A percentile compares a stretch with the other conserved stretches of the same genome.
These are phyloP conservation scores for Linnemannia hyalina DNA, from an alignment of 192 early-diverging fungal genomes.

Conservation along the genomic window DNA sequence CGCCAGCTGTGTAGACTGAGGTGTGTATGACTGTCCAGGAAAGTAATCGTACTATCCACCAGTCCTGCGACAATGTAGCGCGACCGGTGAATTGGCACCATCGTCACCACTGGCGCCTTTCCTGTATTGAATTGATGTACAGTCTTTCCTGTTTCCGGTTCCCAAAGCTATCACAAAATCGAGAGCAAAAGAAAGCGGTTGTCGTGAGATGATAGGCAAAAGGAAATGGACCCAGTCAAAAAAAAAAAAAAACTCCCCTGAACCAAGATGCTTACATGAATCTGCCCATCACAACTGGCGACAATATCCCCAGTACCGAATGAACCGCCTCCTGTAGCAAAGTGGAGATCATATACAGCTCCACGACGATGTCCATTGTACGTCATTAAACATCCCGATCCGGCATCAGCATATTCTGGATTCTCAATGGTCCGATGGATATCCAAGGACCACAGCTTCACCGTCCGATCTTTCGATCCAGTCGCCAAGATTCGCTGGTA, in stretches of 20 bases:
- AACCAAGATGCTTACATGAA: conserved; percentile 61
- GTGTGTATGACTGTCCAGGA: conserved; percentile 49
- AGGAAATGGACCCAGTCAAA: too few species aligned
- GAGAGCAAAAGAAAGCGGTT: neutral
- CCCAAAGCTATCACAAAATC: conserved; percentile 61
- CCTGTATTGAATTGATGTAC: conserved; percentile 65
- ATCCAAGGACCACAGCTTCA: conserved; percentile 75
- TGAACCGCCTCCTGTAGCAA: conserved; percentile 61
- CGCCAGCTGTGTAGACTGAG: conserved; percentile 41
- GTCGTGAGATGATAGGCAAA: neutral
- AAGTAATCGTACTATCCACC: conserved; percentile 62
- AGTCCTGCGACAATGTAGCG: conserved; percentile 64
- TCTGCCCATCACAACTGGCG: conserved; percentile 70
- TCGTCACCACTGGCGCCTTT: conserved; percentile 58
- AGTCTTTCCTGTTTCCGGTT: conserved; percentile 65
- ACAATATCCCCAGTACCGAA: conserved; percentile 60
- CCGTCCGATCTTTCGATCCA: conserved; percentile 71
- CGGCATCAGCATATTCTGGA: conserved; percentile 61
- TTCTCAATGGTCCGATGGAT: conserved; percentile 69
- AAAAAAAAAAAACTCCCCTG: too few species aligned
- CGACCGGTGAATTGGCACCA: conserved; percentile 65
- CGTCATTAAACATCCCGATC: conserved; percentile 63
- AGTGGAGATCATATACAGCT: conserved; percentile 63
- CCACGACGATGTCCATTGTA: conserved; percentile 68
- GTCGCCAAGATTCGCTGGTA: conserved; percentile 66